Evolutionary conservation across 2,329 filamentous ascomycete species (phyloP).

Genomic region (Phialophora macrospora): DNA sequence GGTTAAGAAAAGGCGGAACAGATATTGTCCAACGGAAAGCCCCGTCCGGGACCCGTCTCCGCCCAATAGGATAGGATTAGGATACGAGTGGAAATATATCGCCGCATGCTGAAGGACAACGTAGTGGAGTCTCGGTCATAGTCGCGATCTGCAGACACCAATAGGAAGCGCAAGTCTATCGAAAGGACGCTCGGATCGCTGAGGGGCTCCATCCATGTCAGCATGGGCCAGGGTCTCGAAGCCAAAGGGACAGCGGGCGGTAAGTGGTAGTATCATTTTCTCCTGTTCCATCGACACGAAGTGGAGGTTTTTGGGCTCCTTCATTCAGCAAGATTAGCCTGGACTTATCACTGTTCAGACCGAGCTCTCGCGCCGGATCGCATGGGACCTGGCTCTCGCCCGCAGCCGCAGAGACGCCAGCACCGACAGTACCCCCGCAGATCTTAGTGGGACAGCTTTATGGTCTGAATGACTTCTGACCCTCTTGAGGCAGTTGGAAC

Average conservation of each 20-base stretch:
- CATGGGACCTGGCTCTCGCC: constrained; percentile 16
- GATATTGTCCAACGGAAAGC: neutral
- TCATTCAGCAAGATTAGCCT: neutral
- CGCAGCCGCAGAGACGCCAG: constrained; percentile 11
- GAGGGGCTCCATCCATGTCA: neutral
- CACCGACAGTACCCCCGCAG: neutral
- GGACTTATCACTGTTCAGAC: constrained; percentile 3
- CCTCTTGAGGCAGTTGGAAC: neutral
- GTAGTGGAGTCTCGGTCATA: constrained; percentile 2
- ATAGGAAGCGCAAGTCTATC: constrained; percentile 11
- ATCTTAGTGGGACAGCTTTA: neutral
- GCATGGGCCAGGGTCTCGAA: neutral
- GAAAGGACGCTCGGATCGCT: neutral
- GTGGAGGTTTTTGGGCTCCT: neutral
- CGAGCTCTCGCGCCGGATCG: constrained; percentile 8
- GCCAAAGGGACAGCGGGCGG: neutral
- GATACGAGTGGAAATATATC: constrained; percentile 25
- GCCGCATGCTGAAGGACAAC: constrained; percentile 12
- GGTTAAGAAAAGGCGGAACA: neutral
- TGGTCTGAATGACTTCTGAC: neutral
- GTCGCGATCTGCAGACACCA: constrained; percentile 7
- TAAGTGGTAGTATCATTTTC: neutral
- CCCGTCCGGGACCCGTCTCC: neutral
- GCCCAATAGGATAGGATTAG: neutral
- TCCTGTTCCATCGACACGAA: neutral